Conservation (phyloP, 257 asterid genomes). For the Gentiana straminea region DNA sequence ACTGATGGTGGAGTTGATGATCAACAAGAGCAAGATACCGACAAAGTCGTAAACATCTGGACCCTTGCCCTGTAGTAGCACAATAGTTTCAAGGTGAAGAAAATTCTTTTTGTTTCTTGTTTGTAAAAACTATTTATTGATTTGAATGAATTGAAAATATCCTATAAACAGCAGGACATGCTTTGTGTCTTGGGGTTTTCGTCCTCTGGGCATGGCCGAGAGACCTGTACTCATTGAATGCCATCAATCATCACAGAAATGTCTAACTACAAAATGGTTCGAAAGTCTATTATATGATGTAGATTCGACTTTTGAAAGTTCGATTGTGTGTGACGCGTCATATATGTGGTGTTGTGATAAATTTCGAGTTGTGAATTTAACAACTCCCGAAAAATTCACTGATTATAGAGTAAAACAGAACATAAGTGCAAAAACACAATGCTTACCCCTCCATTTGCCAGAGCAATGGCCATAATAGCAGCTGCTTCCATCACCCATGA, state of each 20-base stretch:
- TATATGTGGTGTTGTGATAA: too few relatives aligned
- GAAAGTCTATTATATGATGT: too few relatives aligned
- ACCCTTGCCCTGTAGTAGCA: conserved; percentile 23
- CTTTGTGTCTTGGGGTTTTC: too few relatives aligned
- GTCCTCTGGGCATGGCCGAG: too few relatives aligned
- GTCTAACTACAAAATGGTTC: too few relatives aligned
- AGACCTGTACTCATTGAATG: too few relatives aligned
- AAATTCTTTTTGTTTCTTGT: neutral
- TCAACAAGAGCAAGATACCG: conserved; percentile 38
- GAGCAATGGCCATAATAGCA: conserved; percentile 52
- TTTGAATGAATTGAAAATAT: neutral
- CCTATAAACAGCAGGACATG: too few relatives aligned
- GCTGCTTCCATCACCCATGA: conserved; percentile 71
- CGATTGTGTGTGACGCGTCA: too few relatives aligned
- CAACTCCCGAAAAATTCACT: neutral
- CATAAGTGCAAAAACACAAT: neutral
- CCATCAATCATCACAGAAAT: too few relatives aligned
- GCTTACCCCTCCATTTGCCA: conserved; percentile 58
- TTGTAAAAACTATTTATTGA: neutral
- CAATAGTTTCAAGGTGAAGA: neutral
- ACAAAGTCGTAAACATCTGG: conserved; percentile 41
- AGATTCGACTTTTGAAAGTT: too few relatives aligned
- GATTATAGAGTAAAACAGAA: neutral
- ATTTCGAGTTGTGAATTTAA: too few relatives aligned
- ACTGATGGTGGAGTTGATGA: conserved; percentile 51